Base-by-base conservation (phyloP, 2,329 filamentous ascomycete genomes). In the Trichothecium sympodiale region DNA sequence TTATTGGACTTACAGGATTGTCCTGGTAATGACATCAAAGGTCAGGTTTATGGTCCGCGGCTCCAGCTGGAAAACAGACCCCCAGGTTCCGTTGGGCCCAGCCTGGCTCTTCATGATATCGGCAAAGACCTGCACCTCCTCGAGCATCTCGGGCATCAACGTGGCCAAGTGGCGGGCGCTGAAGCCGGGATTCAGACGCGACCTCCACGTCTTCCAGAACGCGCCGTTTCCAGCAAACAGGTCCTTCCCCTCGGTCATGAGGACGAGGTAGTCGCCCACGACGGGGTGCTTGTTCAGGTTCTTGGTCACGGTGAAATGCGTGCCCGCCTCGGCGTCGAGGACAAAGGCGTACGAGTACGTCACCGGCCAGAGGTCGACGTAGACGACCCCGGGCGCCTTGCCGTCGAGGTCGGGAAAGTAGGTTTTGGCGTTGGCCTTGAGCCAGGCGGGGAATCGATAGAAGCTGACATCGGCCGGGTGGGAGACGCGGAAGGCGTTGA, bases 401-500 rank as follows among this genome's bases (percentile, higher is more conserved):
- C 29, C 29, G n/a, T n/a, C n/a, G n/a, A n/a, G n/a, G 29, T 31
- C 29, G 9, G 32, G 32, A 15, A 25, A 25, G 17, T 34, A 8
- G 5, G 9, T 12, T 17, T n/a, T 20, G n/a, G 6, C 17, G 14
- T 10, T 34, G 9, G 9, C 8, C 32, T 25, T 25, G 6, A 34
- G 17, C 32, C 32, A 34, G 14, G n/a, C 8, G 13, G 17, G 8
- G 20, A 34, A 23, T 10, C 8, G 8, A 20, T 25, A 23, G 14
- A 34, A 34, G 17, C 17, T 23, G 32, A 25, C 32, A 25, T 34
- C 32, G 17, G 32, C 23, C 5, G 32, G 32, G 32, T 34, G 17
- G 6, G 8, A 6, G 9, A n/a, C 27, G 5, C 17, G 10, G 17
- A 34, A 34, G 17, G 23, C 17, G 32, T 6, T n/a, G 32, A 34